These are phyloP conservation scores for Penicillium sp. DNA, from an alignment of 2,329 filamentous ascomycete species.

Conservation along the genomic window DNA sequence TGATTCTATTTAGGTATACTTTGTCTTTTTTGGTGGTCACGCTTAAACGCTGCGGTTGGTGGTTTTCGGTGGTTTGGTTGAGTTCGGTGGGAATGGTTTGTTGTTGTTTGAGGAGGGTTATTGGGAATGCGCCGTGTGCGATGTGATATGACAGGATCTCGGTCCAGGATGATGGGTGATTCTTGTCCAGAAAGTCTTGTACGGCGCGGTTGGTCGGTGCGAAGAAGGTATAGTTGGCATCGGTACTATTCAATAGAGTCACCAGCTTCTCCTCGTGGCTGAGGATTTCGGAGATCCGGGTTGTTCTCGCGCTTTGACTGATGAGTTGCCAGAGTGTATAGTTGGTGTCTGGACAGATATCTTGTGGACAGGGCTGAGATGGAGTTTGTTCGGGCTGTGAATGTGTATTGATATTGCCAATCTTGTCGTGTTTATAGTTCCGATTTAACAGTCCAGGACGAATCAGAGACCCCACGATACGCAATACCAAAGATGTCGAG, in stretches of 20 bases:
- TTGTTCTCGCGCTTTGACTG: slow-evolving; percentile 67
- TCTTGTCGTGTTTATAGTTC: not conserved
- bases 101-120: slow-evolving; percentile 52
- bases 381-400: too few relatives aligned
- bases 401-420: too few relatives aligned
- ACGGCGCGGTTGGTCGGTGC: slow-evolving; percentile 74
- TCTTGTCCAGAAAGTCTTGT: slow-evolving; percentile 53
- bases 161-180: slow-evolving; percentile 60
- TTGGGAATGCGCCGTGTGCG: slow-evolving; percentile 47
- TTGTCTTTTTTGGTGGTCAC: slow-evolving; percentile 59
- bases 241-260: slow-evolving; percentile 65
- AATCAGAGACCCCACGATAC: too few relatives aligned
- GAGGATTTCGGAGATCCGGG: slow-evolving; percentile 69
- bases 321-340: slow-evolving; percentile 74
- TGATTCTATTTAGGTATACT: slow-evolving; percentile 70
- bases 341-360: not conserved
- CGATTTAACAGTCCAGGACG: too few relatives aligned
- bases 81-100: slow-evolving; percentile 70
- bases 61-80: slow-evolving; percentile 46
- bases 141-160: slow-evolving; percentile 70
- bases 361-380: too few relatives aligned
- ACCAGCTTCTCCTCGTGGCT: slow-evolving; percentile 67
- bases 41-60: slow-evolving; percentile 64
- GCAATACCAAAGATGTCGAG: not conserved
- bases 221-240: slow-evolving; percentile 72